Conservation (phyloP, 306 rosid genomes). For the Sesbania bispinosa region DNA sequence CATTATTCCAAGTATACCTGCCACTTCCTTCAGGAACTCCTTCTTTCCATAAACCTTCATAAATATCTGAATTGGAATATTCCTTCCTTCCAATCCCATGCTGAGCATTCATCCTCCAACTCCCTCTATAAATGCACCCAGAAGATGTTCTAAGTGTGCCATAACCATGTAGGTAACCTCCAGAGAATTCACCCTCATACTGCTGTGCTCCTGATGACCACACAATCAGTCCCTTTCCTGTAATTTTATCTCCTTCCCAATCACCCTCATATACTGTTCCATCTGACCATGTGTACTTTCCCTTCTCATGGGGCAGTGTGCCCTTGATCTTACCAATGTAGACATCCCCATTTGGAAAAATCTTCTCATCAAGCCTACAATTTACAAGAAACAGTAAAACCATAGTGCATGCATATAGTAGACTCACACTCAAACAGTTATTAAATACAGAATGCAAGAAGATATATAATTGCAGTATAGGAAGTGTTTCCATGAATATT, state of each 20-base stretch:
- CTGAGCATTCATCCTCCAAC: conserved; percentile 74
- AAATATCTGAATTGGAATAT: conserved; percentile 60
- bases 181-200: conserved; percentile 80
- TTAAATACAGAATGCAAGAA: not conserved
- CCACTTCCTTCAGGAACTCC: conserved; percentile 80
- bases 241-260: conserved; percentile 78
- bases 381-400: conserved; percentile 4
- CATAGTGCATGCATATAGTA: not conserved
- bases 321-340: conserved; percentile 52
- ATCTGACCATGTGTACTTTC: conserved; percentile 68
- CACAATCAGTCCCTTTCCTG: conserved; percentile 58
- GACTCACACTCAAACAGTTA: not conserved
- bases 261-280: conserved; percentile 79
- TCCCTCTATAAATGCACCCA: conserved; percentile 57
- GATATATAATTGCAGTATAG: not conserved
- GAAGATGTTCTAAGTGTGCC: conserved; percentile 46
- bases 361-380: conserved; percentile 46
- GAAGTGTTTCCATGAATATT: conserved; percentile 11
- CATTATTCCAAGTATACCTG: conserved; percentile 65
- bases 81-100: conserved; percentile 68
- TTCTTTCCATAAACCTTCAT: conserved; percentile 88
- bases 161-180: conserved; percentile 67
- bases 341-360: conserved; percentile 60
- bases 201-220: conserved; percentile 72
- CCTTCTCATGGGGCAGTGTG: conserved; percentile 60